Evolutionary conservation across 148 eudicot species (phyloP), one percentile per base, ranked within the genome.

Genomic region (Camellia japonica): DNA sequence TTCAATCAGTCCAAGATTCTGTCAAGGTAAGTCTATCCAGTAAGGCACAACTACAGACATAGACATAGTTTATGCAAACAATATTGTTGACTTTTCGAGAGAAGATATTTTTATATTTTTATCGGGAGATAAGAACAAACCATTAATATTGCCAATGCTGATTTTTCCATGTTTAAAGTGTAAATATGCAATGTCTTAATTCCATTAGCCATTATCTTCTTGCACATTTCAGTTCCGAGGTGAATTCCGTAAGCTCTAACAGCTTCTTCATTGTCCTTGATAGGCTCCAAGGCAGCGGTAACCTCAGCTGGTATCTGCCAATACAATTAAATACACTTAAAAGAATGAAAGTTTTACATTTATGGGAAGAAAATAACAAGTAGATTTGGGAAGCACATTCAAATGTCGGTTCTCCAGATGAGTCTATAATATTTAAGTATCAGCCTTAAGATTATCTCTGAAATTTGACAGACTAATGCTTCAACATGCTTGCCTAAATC

Each of bases 161-260:
- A 92, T 81, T 96, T 96, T 83, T 96, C 99, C 99, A 96, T 96
- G 83, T 96, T 96, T 77, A 93, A 80, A 38, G 99, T 96, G 82
- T 96, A 96, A 8, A 96, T 89, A 85, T 96, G 99, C 75, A 96
- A 58, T 68, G 91, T 89, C 81, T 86, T 93, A 60, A 93, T 96
- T 75, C 99, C 99, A 76, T 77, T 84, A 42, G 98, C 97, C 83
- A 96, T 46, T 84, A 96, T 93, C 89, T 92, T 96, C 94, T 91
- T 96, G 97, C 99, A 96, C 99, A 96, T 93, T 85, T 96, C 99
- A 73, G 99, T 96, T 85, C 93, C 99, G 58, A 91, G 94, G 91
- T 96, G 98, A 88, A 96, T 82, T 54, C 99, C 99, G 75, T 92
- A 96, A 52, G 94, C 93, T 87, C 85, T 96, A 64, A 96, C 98